Percentiles rank a stretch among this genome's conserved stretches.
phyloP scores from a whole-genome alignment of 2,329 filamentous ascomycete species.

The Trichophyton benhamiae region DNA sequence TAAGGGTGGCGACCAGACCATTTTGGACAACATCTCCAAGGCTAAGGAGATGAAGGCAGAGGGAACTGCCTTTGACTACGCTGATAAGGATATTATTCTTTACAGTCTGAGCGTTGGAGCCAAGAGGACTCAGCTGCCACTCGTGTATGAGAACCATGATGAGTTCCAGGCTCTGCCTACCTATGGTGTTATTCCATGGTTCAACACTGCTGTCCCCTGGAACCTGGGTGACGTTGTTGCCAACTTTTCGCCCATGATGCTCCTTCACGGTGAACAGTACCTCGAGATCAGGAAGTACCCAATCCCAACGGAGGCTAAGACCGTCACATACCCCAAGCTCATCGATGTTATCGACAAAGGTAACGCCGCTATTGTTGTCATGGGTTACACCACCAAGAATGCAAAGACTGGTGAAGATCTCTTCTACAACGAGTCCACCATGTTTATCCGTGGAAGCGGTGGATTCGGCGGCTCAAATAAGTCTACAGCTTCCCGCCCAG shows the following conservation, averaged over 20 bases:
- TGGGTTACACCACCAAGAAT: constrained; percentile 69
- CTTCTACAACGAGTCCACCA: constrained; percentile 93
- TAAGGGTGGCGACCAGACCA: constrained; percentile 44
- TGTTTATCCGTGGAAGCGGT: constrained; percentile 82
- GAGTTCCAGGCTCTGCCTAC: constrained; percentile 89
- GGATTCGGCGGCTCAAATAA: constrained; percentile 79
- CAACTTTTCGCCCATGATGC: constrained; percentile 97
- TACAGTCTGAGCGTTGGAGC: constrained; percentile 94
- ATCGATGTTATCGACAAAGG: constrained; percentile 97
- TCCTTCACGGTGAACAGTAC: constrained; percentile 96
- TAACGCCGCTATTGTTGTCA: constrained; percentile 69
- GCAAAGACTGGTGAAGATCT: constrained; percentile 75
- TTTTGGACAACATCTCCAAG: constrained; percentile 62
- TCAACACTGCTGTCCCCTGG: constrained; percentile 71
- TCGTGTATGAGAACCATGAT: constrained; percentile 82
- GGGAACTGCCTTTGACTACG: constrained; percentile 68
- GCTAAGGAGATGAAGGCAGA: constrained; percentile 59
- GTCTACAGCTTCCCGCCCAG: constrained; percentile 53
- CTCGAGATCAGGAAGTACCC: constrained; percentile 88
- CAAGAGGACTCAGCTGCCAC: constrained; percentile 73
- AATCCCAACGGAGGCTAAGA: constrained; percentile 69
- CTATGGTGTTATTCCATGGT: constrained; percentile 93
- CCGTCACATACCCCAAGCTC: constrained; percentile 64
- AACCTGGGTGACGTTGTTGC: constrained; percentile 71
- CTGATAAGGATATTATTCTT: constrained; percentile 78